Evolutionary conservation across 129 eudicot genomes (phyloP), one percentile per base, ranked within the genome.

Genomic region (Artemisia annua): DNA sequence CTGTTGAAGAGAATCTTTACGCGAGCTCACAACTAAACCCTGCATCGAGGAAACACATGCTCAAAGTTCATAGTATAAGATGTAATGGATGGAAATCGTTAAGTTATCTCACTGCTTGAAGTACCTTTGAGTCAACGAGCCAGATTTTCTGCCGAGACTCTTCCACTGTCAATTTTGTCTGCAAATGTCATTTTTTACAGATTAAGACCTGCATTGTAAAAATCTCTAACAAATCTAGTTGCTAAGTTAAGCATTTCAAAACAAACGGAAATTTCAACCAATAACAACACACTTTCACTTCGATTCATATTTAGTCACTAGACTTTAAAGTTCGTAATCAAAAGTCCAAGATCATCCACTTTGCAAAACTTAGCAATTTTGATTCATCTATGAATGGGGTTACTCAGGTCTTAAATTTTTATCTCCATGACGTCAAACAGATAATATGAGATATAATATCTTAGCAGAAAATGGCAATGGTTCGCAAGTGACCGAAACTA

Each of bases 41-140:
- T 93, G 79, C 53, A 50, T 71, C 17, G 55, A 71, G 15, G 7
- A 4, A 62, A 62, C 64, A 35, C 62, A 14, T 18, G 5, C 54
- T 69, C 61, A 35, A 51, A 3, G 14, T 51, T 70, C 57, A 11
- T 20, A 14, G 7, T 48, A 14, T 24, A 30, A 39, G 46, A 39
- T 39, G 46, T 39, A 39, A 7, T 39, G 2, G 46, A 39, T 20
- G 35, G 63, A 58, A 58, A 19, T 48, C 16, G 16, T 51, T n/a
- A 69, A 26, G 18, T 39, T 18, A 30, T 18, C 22, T 15, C 48
- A 16, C 49, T 72, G 59, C 48, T 56, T 56, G 8, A 5, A 35
- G 19, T 89, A 95, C 99, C 93, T 88, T 95, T 6, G 98, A 90
- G 87, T 95, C 99, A 16, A 95, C 96, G 3, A 95, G 97, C 99